A percentile compares a stretch with the other conserved stretches of the same genome.
Evolutionary conservation across 2,329 filamentous ascomycete genomes (phyloP).

Genomic region (Trichophaea hybrida): DNA sequence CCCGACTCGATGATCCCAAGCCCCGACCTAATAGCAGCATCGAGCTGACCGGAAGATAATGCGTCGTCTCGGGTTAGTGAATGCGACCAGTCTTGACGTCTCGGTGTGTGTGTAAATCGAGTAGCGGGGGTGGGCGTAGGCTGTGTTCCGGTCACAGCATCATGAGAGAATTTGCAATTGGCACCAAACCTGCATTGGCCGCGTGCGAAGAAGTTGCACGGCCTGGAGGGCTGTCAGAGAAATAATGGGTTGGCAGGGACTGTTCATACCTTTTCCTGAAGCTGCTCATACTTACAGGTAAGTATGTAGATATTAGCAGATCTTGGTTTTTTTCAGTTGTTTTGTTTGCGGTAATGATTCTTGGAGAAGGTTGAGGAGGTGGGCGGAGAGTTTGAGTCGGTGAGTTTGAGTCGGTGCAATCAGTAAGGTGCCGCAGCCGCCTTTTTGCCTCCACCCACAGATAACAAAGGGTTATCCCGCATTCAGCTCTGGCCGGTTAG

Average conservation of each 20-base stretch:
- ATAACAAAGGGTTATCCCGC: no score
- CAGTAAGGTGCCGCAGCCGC: no score
- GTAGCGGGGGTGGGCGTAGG: not conserved
- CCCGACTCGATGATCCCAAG: conserved; percentile 14
- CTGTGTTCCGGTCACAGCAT: not conserved
- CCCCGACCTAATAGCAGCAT: conserved; percentile 12
- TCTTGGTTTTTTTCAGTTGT: no score
- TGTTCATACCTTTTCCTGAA: not conserved
- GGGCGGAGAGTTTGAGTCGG: no score
- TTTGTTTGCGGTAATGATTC: no score
- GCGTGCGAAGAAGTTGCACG: conserved; percentile 11
- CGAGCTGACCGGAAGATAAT: conserved; percentile 6
- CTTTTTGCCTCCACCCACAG: no score
- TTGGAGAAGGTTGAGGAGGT: no score
- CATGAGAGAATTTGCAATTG: conserved; percentile 16
- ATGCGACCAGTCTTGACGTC: conserved; percentile 12
- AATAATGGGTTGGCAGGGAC: not conserved
- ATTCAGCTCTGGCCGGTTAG: no score
- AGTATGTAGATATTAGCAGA: not conserved
- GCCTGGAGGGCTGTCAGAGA: not conserved
- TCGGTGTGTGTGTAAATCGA: conserved; percentile 1
- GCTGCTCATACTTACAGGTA: not conserved
- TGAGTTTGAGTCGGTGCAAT: no score
- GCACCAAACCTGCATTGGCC: conserved; percentile 13
- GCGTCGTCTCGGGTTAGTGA: not conserved